Evolutionary conservation across 805 yeast species (phyloP), one percentile per base, ranked within the genome.

Genomic region (Jamesozyma spencerorum): DNA sequence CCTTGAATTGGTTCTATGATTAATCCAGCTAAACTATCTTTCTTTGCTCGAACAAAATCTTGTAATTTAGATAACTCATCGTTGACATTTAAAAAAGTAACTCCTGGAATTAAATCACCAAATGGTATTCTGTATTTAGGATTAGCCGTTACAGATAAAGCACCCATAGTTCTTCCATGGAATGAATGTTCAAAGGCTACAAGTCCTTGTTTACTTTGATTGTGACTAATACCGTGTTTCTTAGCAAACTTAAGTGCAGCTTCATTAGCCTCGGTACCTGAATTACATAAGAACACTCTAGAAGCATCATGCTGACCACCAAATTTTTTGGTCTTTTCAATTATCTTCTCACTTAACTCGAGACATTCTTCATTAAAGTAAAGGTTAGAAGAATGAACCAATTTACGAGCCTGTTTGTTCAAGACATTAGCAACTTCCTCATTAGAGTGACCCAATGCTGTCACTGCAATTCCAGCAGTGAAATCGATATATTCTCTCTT

Each of bases 1-100:
- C 97, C 98, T 68, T 92, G 98, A 44, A 92, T 81, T 18, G 98
- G 98, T 65, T 92, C 98, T 30, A 92, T 79, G 41, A 92, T 92
- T 24, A 92, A 92, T 40, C 88, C 98, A 51, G 95, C 85, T 14
- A 56, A 19, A 35, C 83, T 73, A 26, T 75, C 60, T 3, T 48
- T 48, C 14, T 52, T 47, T 6, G 47, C 15, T 1, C 24, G n/a
- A 10, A 60, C 40, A 30, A 41, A 51, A 24, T 46, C 48, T 36
- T 51, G 49, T 18, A 60, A 43, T 28, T 49, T 49, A 1, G 53
- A 50, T 38, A 60, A 39, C 36, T 57, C 51, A 31, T 70, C 70
- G 34, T 65, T 61, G 5, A 64, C 49, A 38, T 59, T 57, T 40
- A 68, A 51, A 32, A 74, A 58, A 6, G 63, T 55, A 40, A 87